Conservation (phyloP, 129 eudicot genomes). For the Flaveria sonorensis region DNA sequence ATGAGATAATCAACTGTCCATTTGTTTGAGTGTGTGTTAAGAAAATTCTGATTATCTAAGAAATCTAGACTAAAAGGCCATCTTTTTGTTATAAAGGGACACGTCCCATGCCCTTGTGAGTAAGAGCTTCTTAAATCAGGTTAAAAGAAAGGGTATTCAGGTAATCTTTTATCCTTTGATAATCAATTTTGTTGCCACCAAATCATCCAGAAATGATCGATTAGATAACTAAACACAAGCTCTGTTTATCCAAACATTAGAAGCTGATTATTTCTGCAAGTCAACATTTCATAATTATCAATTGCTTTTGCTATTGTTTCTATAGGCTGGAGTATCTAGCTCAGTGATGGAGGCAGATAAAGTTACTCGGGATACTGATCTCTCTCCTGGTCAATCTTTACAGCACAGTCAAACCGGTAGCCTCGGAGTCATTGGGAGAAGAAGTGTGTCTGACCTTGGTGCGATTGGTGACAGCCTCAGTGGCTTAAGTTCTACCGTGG, state of each 20-base stretch:
- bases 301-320: slow-evolving; percentile 57
- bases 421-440: slow-evolving; percentile 91
- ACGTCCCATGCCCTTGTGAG: background rate
- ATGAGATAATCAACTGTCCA: background rate
- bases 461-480: slow-evolving; percentile 84
- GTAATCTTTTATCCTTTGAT: background rate
- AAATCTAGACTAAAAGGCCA: background rate
- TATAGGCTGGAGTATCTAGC: slow-evolving; percentile 61
- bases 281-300: slow-evolving; percentile 31
- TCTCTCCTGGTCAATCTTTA: slow-evolving; percentile 84
- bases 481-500: slow-evolving; percentile 56
- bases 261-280: slow-evolving; percentile 17
- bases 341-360: slow-evolving; percentile 62
- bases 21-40: background rate
- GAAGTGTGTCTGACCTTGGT: slow-evolving; percentile 95
- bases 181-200: background rate
- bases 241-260: background rate
- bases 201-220: slow-evolving; percentile 10
- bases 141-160: background rate
- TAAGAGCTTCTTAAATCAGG: background rate
- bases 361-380: slow-evolving; percentile 64
- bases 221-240: background rate
- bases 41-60: background rate
- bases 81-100: background rate
- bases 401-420: slow-evolving; percentile 70